Evolutionary conservation across 257 asterid genomes (phyloP).

Genomic region (Primulina eburnea): DNA sequence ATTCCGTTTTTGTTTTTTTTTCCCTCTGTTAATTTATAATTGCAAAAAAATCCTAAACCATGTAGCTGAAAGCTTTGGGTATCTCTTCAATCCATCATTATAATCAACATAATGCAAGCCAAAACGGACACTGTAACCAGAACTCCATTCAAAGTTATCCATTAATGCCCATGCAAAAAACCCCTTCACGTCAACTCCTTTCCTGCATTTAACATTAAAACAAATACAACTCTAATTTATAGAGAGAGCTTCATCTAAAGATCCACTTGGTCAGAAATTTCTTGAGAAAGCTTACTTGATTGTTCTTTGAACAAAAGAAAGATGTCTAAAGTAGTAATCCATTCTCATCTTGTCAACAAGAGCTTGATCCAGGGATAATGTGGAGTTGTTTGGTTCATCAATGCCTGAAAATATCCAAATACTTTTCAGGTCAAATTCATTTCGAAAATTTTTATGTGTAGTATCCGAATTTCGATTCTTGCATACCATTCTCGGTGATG

Average conservation of each 20-base stretch:
- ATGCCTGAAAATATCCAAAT: slow-evolving; percentile 22
- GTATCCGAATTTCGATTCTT: no score
- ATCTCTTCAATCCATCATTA: slow-evolving; percentile 24
- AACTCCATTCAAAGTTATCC: slow-evolving; percentile 35
- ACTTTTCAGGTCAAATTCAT: no score
- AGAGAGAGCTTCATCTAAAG: neutral
- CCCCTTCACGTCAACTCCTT: slow-evolving; percentile 32
- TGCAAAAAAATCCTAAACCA: slow-evolving; percentile 31
- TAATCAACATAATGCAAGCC: slow-evolving; percentile 29
- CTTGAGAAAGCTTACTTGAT: slow-evolving; percentile 17
- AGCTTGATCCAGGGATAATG: slow-evolving; percentile 24
- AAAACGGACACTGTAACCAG: slow-evolving; percentile 30
- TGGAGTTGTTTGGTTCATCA: slow-evolving; percentile 31
- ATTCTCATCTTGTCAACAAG: slow-evolving; percentile 27
- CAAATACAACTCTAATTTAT: neutral
- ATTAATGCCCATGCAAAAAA: slow-evolving; percentile 37
- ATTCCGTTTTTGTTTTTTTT: neutral
- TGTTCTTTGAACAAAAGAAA: slow-evolving; percentile 14
- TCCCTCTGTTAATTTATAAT: neutral
- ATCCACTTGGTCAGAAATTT: neutral
- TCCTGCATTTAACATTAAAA: slow-evolving; percentile 15
- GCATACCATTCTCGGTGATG: slow-evolving; percentile 39
- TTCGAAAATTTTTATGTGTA: no score
- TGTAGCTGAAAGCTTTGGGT: slow-evolving; percentile 28
- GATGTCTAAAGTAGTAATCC: slow-evolving; percentile 26